These are phyloP conservation scores for Xylaria hypoxylon DNA, from an alignment of 2,329 filamentous ascomycete genomes.

Conservation along the genomic window DNA sequence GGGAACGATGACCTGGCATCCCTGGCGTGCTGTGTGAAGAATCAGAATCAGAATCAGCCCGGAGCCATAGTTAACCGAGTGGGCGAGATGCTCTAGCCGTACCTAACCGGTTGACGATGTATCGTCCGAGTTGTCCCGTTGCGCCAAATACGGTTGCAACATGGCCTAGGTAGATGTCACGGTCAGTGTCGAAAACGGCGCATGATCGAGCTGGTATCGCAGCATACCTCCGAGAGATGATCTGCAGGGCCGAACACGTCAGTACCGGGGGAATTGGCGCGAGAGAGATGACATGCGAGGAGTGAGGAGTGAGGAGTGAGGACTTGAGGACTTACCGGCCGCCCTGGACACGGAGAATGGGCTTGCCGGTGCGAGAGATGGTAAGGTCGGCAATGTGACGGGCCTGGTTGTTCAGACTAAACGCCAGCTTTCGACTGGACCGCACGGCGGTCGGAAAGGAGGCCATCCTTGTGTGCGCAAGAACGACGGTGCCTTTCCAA, in stretches of 20 bases:
- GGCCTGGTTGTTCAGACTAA: slow-evolving; percentile 60
- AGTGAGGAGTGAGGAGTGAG: background rate
- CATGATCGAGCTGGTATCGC: slow-evolving; percentile 13
- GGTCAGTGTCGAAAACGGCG: slow-evolving; percentile 39
- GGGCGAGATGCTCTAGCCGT: slow-evolving; percentile 35
- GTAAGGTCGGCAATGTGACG: slow-evolving; percentile 81
- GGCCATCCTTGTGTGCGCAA: slow-evolving; percentile 62
- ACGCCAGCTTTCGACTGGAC: slow-evolving; percentile 61
- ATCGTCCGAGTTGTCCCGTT: slow-evolving; percentile 93
- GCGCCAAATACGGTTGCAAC: slow-evolving; percentile 98
- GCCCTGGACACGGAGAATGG: slow-evolving; percentile 87
- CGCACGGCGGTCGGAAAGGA: slow-evolving; percentile 68
- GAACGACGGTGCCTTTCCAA: slow-evolving; percentile 50
- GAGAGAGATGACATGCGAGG: background rate
- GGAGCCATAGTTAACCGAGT: slow-evolving; percentile 1
- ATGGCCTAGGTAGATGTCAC: slow-evolving; percentile 71
- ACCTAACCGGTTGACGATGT: slow-evolving; percentile 96
- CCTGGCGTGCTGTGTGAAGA: slow-evolving; percentile 76
- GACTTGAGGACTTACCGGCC: slow-evolving; percentile 74
- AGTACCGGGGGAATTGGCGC: slow-evolving; percentile 43
- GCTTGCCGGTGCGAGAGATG: slow-evolving; percentile 96
- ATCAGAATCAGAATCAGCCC: slow-evolving; percentile 41
- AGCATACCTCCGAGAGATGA: slow-evolving; percentile 84
- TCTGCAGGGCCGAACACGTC: slow-evolving; percentile 58
- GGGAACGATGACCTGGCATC: slow-evolving; percentile 93